Evolutionary conservation across 2,329 filamentous ascomycete genomes (phyloP).

Genomic region (Drechslera avenae): DNA sequence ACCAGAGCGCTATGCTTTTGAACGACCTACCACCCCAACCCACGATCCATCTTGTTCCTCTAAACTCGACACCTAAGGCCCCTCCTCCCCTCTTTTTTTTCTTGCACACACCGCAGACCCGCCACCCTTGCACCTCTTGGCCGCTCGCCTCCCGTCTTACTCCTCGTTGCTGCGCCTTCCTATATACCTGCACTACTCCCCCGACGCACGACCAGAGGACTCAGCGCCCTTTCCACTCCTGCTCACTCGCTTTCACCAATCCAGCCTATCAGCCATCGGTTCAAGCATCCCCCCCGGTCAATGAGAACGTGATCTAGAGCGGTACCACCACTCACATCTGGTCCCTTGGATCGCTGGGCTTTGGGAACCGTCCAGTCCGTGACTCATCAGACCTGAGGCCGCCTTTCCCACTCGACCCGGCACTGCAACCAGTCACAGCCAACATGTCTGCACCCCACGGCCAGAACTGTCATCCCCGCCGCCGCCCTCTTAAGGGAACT

Average conservation of each 20-base stretch:
- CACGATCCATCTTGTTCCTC: constrained; percentile 19
- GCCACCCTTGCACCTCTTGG: constrained; percentile 32
- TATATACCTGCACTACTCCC: constrained; percentile 35
- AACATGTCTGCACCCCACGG: constrained; percentile 47
- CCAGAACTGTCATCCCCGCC: constrained; percentile 53
- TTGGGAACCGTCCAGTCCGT: constrained; percentile 34
- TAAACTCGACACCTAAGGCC: constrained; percentile 37
- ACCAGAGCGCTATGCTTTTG: constrained; percentile 21
- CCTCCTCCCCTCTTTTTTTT: constrained; percentile 25
- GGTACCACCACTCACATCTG: constrained; percentile 30
- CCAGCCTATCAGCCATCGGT: constrained; percentile 13
- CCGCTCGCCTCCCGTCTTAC: constrained; percentile 38
- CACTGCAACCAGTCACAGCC: constrained; percentile 42
- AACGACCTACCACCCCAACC: constrained; percentile 27
- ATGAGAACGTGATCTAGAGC: constrained; percentile 36
- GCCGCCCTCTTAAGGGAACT: constrained; percentile 50
- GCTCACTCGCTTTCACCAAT: constrained; percentile 11
- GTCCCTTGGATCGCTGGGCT: constrained; percentile 30
- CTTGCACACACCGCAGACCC: constrained; percentile 21
- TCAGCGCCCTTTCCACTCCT: constrained; percentile 38
- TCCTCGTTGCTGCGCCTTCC: constrained; percentile 42
- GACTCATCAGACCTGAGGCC: constrained; percentile 45
- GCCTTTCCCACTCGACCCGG: constrained; percentile 31
- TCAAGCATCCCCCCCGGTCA: constrained; percentile 16
- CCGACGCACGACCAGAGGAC: constrained; percentile 28